Conservation (phyloP, 352 stramenopile species). For the Globisporangium heterothallicum region DNA sequence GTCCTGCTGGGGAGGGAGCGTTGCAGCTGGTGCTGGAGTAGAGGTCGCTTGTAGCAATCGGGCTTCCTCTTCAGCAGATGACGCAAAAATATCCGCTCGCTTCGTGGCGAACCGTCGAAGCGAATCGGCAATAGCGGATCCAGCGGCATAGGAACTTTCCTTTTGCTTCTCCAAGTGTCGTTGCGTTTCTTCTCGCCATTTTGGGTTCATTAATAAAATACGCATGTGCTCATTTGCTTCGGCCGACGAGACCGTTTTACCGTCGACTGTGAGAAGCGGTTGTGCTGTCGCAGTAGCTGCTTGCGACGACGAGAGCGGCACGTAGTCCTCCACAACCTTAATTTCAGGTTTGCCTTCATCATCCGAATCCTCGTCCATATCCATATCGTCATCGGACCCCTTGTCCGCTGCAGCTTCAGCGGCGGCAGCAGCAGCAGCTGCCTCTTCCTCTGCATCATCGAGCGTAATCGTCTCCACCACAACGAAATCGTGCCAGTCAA, state of each 20-base stretch:
- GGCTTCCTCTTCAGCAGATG: constrained; percentile 80
- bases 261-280: constrained; percentile 69
- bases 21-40: constrained; percentile 17
- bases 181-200: constrained; percentile 95
- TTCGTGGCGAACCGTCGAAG: constrained; percentile 91
- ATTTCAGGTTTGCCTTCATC: constrained; percentile 50
- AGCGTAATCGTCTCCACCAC: constrained; percentile 99
- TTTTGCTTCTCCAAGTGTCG: constrained; percentile 97
- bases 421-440: constrained; percentile 15
- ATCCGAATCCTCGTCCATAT: constrained; percentile 86
- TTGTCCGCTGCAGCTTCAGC: constrained; percentile 26
- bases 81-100: constrained; percentile 91
- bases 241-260: constrained; percentile 83
- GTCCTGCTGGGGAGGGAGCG: constrained; percentile 26
- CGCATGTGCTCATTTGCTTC: constrained; percentile 98
- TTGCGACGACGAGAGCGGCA: constrained; percentile 46
- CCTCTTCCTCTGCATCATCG: constrained; percentile 79
- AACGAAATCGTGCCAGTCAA: constrained; percentile 99
- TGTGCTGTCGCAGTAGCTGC: constrained; percentile 18
- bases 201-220: constrained; percentile 98
- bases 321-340: constrained; percentile 85
- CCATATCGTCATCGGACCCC: constrained; percentile 81
- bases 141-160: constrained; percentile 92
- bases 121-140: constrained; percentile 93
- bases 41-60: constrained; percentile 52